Base-by-base conservation (phyloP, 306 rosid genomes). In the Quercus suber region DNA sequence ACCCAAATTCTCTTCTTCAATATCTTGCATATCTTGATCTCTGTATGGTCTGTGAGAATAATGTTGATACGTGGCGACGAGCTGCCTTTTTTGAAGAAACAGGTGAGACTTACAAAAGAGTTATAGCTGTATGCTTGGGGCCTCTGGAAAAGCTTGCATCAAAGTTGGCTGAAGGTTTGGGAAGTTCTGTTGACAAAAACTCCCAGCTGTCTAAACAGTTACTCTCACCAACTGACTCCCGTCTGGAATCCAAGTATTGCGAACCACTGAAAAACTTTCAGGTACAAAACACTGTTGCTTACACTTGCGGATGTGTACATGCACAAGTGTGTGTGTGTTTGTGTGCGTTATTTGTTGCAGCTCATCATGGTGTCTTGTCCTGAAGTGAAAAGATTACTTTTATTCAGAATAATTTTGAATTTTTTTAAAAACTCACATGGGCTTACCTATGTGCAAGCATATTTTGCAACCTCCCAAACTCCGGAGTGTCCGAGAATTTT, bases 71-170 rank as follows among this genome's bases (percentile, higher is more conserved):
- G 13, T 93, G 99, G 99, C 81, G 99, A 28, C 85, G 99, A 71
- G 99, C 99, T 43, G 99, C 98, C 33, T 93, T 95, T 89, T 95
- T 89, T 13, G 99, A 95, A 87, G 98, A 95, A 93, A 85, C 91
- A 1, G 94, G 99, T 5, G 98, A 95, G 81, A 93, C 96, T 53
- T 95, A 93, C 85, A 93, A 89, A 86, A 86, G 98, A 81, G 92
- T 95, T 76, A 75, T 90, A 75, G 82, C 89, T 75, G 93, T 95
- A 69, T 92, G 93, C 87, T 86, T 95, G 89, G 83, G 73, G 83
- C 98, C 98, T 28, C 84, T 95, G 82, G 98, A 91, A 85, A 87
- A 89, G 75, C 92, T 95, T 84, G 89, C 97, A 18, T 78, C 88
- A 7, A 88, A 67, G 73, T 55, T 95, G 33, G 85, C 88, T 76